Percentiles rank a stretch among this genome's conserved stretches.
Evolutionary conservation across 345 rosid species (phyloP).

Genomic region (Citrus maxima): DNA sequence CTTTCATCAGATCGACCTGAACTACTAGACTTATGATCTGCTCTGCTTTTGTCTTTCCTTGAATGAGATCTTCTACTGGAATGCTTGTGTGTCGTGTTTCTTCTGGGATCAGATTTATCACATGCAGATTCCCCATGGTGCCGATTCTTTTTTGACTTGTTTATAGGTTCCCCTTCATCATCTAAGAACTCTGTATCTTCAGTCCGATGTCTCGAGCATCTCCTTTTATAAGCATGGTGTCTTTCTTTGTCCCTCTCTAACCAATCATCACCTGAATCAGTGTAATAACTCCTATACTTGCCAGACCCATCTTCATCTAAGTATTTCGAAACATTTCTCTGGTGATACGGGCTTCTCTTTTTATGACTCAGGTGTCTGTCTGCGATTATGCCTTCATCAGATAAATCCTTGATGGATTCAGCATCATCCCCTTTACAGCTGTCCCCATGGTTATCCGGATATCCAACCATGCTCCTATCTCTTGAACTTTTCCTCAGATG

Average conservation of each 20-base stretch:
- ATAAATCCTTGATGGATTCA: conserved; percentile 16
- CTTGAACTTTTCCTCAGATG: conserved; percentile 22
- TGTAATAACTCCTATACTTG: neutral
- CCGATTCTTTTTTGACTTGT: conserved; percentile 9
- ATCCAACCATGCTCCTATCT: conserved; percentile 16
- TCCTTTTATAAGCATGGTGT: conserved; percentile 21
- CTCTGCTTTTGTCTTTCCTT: conserved; percentile 7
- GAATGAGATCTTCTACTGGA: conserved; percentile 15
- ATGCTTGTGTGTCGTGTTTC: neutral
- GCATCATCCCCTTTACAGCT: conserved; percentile 9
- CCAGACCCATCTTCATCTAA: conserved; percentile 11
- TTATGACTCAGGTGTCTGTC: conserved; percentile 17
- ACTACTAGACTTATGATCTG: neutral
- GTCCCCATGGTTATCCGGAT: conserved; percentile 22
- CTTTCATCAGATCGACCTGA: conserved; percentile 7
- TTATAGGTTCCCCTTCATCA: conserved; percentile 7
- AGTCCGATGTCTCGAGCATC: conserved; percentile 3
- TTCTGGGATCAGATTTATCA: conserved; percentile 5
- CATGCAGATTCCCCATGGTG: neutral
- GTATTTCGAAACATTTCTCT: conserved; percentile 12
- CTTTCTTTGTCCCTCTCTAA: conserved; percentile 23
- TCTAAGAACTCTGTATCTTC: conserved; percentile 17
- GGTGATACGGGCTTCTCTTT: conserved; percentile 17
- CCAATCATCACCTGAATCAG: conserved; percentile 25
- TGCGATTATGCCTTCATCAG: conserved; percentile 16